Evolutionary conservation across 345 rosid genomes (phyloP).

Genomic region (Hibiscus trionum): DNA sequence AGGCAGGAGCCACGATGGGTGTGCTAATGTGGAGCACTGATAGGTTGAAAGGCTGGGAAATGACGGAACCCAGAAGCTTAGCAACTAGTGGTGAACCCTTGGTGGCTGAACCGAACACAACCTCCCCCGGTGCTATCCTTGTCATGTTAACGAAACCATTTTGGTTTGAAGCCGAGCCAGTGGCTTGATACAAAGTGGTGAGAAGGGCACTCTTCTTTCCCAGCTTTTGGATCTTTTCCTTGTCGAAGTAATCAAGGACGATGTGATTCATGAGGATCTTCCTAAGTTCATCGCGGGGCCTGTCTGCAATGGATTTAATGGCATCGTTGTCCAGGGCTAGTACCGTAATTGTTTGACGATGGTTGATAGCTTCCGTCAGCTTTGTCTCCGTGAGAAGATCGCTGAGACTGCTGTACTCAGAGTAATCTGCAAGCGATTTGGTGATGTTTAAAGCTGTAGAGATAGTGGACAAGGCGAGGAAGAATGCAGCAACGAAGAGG

Average conservation of each 20-base stretch:
- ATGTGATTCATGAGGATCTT: constrained; percentile 44
- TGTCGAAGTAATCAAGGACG: constrained; percentile 50
- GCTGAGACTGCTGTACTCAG: constrained; percentile 35
- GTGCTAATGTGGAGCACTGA: constrained; percentile 55
- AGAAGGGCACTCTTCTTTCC: constrained; percentile 27
- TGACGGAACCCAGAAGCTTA: constrained; percentile 29
- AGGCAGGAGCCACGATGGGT: constrained; percentile 52
- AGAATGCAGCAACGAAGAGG: constrained; percentile 16
- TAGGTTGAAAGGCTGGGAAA: constrained; percentile 51
- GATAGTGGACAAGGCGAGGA: constrained; percentile 14
- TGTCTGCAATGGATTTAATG: constrained; percentile 21
- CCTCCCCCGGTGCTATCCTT: constrained; percentile 15
- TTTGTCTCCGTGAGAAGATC: constrained; percentile 28
- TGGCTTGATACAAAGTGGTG: constrained; percentile 56
- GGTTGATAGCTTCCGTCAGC: constrained; percentile 23
- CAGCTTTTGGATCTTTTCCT: constrained; percentile 19
- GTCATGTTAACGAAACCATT: constrained; percentile 59
- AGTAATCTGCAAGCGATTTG: constrained; percentile 21
- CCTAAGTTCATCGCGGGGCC: constrained; percentile 27
- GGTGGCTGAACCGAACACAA: constrained; percentile 46
- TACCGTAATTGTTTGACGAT: constrained; percentile 41
- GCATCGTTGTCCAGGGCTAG: constrained; percentile 38
- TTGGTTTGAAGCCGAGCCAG: constrained; percentile 38
- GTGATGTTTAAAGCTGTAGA: constrained; percentile 32
- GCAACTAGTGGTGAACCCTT: constrained; percentile 34